Base-by-base conservation (phyloP, 2,329 filamentous ascomycete genomes). In the Huntiella savannae region DNA sequence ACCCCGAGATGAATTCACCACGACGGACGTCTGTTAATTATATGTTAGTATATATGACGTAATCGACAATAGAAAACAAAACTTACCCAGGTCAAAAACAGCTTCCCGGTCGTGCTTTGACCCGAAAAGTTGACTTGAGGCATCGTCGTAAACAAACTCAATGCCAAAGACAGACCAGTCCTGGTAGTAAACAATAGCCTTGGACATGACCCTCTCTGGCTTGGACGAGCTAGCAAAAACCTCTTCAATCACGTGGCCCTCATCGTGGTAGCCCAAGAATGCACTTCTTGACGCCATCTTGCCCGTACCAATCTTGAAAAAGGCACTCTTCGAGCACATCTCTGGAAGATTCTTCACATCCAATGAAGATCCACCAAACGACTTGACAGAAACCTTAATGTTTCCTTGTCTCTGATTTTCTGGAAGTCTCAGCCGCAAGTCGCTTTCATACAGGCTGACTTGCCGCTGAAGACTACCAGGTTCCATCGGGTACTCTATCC, bases 141-240 rank as follows among this genome's bases (percentile, higher is more conserved):
- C 71, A 59, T 96, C 86, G 56, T 96, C 88, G 57, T 94, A 96
- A 49, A 82, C 69, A 60, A 98, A 96, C 59, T 96, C 88, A 15
- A 98, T 61, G 0, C 91, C 91, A 58, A 93, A 81, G 10, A 96
- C 58, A 28, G 19, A 28, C 3, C 79, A 79, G 49, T 69, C 66
- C 2, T 82, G 85, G 54, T 85, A 79, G 56, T 86, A 92, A 11
- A 93, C 69, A 50, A 76, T 72, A 48, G 95, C 71, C 4, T 74
- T 74, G 1, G 76, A 79, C 51, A 96, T 66, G 28, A 94, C 70
- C 52, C 86, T 80, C 32, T 75, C 81, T 51, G 77, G 73, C 35
- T 73, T 70, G 40, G 72, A 62, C 11, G 77, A 73, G 56, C 78
- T 82, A 37, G 79, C 73, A 51, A 92, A 77, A 35, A 95, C 67